phyloP scores from a whole-genome alignment of 768 basidiomycete species.

The Leccinum subgranulosum region DNA sequence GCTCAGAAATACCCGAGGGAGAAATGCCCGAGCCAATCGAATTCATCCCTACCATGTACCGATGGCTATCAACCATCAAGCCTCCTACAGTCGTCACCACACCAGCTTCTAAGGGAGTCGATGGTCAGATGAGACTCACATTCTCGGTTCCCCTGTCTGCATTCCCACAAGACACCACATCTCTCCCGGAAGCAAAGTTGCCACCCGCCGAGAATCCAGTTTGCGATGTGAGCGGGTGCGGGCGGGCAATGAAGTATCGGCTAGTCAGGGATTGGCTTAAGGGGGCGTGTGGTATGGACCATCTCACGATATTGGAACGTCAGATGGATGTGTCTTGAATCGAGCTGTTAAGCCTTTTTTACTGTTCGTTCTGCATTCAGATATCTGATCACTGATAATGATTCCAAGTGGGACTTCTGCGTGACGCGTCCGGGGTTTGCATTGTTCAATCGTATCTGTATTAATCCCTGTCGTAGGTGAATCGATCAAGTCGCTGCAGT shows the following conservation, averaged over 20 bases:
- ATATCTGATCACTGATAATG: not conserved
- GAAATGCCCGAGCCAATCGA: constrained; percentile 42
- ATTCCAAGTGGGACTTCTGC: not conserved
- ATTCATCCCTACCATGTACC: constrained; percentile 54
- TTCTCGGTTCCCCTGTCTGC: constrained; percentile 52
- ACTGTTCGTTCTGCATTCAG: not conserved
- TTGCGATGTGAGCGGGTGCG: constrained; percentile 63
- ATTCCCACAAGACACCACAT: constrained; percentile 12
- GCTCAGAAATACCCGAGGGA: constrained; percentile 34
- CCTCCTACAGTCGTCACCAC: constrained; percentile 4
- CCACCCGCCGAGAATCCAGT: constrained; percentile 12
- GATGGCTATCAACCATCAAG: constrained; percentile 66
- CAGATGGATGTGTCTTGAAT: constrained; percentile 11
- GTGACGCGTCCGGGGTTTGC: not conserved
- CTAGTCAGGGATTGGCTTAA: constrained; percentile 58
- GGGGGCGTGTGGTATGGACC: constrained; percentile 62
- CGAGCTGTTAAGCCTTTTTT: not conserved
- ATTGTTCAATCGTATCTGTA: not conserved
- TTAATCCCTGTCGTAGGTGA: not conserved
- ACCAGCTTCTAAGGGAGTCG: constrained; percentile 1
- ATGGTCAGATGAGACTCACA: constrained; percentile 40
- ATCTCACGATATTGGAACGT: constrained; percentile 55
- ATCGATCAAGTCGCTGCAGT: not conserved
- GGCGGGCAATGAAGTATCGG: constrained; percentile 55
- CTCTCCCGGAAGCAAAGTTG: constrained; percentile 9